Evolutionary conservation across 805 yeast species (phyloP).

Genomic region (Wickerhamiella allomyrinae): DNA sequence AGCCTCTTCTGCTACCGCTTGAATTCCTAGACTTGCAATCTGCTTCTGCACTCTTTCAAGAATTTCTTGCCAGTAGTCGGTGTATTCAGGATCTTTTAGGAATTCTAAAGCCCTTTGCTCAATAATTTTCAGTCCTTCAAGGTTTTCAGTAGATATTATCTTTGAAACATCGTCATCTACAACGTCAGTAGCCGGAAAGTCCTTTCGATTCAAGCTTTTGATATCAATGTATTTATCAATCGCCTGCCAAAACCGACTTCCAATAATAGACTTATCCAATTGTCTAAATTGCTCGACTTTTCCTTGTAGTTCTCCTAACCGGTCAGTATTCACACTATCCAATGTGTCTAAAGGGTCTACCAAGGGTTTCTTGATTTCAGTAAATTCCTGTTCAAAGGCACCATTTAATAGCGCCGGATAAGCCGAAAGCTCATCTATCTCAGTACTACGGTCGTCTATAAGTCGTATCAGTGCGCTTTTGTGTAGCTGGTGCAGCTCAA

Average conservation of each 20-base stretch:
- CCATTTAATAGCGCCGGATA: constrained; percentile 1
- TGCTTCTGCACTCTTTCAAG: constrained; percentile 1
- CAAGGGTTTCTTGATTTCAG: background rate
- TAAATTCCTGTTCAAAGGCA: background rate
- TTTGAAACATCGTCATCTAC: background rate
- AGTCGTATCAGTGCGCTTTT: background rate
- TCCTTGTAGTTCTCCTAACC: background rate
- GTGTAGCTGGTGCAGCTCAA: constrained; percentile 2
- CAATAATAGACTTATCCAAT: background rate
- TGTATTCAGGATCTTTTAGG: background rate
- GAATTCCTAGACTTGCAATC: constrained; percentile 1
- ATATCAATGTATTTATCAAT: background rate
- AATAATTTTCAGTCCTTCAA: background rate
- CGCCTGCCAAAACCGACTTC: background rate
- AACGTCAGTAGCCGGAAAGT: background rate
- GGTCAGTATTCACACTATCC: background rate
- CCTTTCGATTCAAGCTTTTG: background rate
- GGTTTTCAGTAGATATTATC: background rate
- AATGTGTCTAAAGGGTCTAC: background rate
- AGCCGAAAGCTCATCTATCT: background rate
- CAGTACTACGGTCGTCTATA: background rate
- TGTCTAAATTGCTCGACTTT: background rate
- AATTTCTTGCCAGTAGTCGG: constrained; percentile 2
- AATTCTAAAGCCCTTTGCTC: background rate
- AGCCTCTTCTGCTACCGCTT: background rate